Conservation (phyloP, 148 eudicot species). For the Beta vulgaris region DNA sequence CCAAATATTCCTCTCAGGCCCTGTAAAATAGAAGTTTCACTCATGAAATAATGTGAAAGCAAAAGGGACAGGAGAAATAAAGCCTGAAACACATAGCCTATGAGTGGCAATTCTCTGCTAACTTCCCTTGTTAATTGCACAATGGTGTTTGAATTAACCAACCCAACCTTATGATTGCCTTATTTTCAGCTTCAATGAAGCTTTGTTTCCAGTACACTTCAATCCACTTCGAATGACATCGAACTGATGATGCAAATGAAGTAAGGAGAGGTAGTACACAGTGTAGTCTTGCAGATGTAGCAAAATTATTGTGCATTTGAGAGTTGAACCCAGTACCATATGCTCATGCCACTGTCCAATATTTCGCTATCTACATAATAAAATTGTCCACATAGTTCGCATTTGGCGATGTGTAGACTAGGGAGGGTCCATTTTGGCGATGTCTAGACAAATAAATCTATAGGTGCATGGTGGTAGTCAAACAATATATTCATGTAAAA, state of each 20-base stretch:
- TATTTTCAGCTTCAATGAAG: not conserved
- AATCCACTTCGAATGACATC: not conserved
- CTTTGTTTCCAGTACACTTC: not conserved
- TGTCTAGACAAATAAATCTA: no score
- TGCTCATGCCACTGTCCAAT: not conserved
- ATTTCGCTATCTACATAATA: no score
- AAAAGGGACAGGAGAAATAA: no score
- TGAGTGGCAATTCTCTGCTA: not conserved
- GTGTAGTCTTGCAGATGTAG: not conserved
- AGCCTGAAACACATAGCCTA: not conserved
- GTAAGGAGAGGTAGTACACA: no score
- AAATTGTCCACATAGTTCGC: no score
- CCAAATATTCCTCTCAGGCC: not conserved
- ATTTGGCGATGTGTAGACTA: no score
- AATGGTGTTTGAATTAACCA: not conserved
- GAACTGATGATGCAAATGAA: not conserved
- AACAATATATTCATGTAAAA: not conserved
- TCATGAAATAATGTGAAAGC: not conserved
- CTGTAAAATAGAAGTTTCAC: not conserved
- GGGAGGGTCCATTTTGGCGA: no score
- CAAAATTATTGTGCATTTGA: not conserved
- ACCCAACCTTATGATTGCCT: not conserved
- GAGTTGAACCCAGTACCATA: not conserved
- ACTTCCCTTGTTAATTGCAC: not conserved
- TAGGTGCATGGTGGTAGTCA: not conserved